Base-by-base conservation (phyloP, 139 green algal genomes). In the Coccomyxa sp. region DNA sequence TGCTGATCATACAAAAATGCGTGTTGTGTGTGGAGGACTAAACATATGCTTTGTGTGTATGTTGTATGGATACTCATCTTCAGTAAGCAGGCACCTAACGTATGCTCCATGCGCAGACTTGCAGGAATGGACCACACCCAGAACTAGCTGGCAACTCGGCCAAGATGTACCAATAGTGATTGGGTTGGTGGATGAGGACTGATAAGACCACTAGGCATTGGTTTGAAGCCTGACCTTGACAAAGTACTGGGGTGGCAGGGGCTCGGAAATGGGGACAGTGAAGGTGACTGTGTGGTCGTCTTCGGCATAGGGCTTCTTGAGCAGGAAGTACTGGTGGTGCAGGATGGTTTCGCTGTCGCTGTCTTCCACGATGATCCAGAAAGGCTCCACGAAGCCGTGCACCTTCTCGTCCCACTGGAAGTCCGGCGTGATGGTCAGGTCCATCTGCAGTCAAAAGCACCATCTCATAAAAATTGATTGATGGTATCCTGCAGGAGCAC, bases 161-260 rank as follows among this genome's bases (percentile, higher is more conserved):
- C 3, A 51, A 51, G 38, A 51, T 51, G 38, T 51, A 51, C 38
- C 38, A 3, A 51, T 11, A 3, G 7, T 51, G 38, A 51, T 51
- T 51, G 38, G 38, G 38, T 51, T 51, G 7, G 38, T 51, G 7
- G 38, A 51, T 51, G 38, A 51, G 38, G 38, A 51, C 38, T 51
- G 38, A 51, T 3, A 51, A 7, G 38, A 51, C 3, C 7, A 51
- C 3, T 51, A 51, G 38, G 38, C 38, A 51, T 11, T 51, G 38
- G n/a, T 7, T 51, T 51, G 38, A 51, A 51, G 38, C 38, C 38
- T 51, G 38, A 88, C 88, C 88, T 83, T 84, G 30, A 99, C 86
- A 80, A 99, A 99, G 90, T 98, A 99, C 92, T 99, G 97, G 38
- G 97, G 97, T 14, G 97, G 97, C 82, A 99, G 88, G 12, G 97